Percentiles rank a stretch among this genome's conserved stretches.
These are phyloP conservation scores for Ganoderma multipileum DNA, from an alignment of 1,284 basidiomycete species.

Conservation along the genomic window DNA sequence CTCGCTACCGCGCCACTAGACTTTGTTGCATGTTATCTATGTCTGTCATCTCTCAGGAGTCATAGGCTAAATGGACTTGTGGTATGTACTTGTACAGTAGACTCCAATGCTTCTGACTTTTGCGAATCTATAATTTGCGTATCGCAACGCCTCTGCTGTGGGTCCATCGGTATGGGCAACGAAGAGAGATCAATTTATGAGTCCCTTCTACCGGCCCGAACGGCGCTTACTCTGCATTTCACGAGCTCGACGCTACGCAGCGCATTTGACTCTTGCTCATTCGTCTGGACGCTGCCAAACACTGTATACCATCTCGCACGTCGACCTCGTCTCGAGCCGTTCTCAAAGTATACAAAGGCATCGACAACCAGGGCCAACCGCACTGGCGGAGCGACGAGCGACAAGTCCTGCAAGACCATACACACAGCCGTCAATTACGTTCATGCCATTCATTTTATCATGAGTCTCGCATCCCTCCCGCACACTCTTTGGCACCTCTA, in stretches of 20 bases:
- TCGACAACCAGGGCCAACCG: neutral
- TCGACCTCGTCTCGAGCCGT: neutral
- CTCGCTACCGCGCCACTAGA: conserved; percentile 26
- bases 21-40: conserved; percentile 33
- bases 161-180: neutral
- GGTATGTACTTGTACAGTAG: conserved; percentile 37
- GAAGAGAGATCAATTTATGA: neutral
- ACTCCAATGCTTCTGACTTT: conserved; percentile 13
- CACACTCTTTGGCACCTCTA: conserved; percentile 63
- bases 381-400: neutral
- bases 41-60: conserved; percentile 24
- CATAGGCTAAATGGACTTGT: conserved; percentile 26
- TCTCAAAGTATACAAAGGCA: neutral
- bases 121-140: conserved; percentile 20
- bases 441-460: conserved; percentile 5
- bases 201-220: neutral
- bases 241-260: neutral
- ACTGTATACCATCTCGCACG: neutral
- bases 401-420: neutral
- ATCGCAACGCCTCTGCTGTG: neutral
- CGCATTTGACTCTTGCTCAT: neutral
- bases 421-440: neutral
- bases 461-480: conserved; percentile 36
- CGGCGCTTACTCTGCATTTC: neutral
- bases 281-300: neutral